Conservation (phyloP, 75 land plant species). For the Picea glauca region DNA sequence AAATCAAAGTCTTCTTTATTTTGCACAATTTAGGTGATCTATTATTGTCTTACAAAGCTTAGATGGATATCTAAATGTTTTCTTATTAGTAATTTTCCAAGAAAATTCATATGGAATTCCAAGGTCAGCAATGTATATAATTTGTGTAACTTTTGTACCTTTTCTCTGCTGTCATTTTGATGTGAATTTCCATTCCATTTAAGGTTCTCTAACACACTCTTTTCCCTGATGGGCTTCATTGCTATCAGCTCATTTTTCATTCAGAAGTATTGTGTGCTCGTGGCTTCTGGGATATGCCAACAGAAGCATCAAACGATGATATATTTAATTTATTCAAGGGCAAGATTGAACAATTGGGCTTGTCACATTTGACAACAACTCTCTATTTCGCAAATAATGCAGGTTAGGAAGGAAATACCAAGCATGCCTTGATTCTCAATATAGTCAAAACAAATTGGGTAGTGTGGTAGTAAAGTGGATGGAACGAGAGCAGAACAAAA, state of each 20-base stretch:
- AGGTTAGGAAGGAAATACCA: conserved; percentile 19
- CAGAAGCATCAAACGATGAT: conserved; percentile 28
- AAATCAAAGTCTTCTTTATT: neutral
- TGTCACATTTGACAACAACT: conserved; percentile 34
- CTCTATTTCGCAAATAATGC: conserved; percentile 46
- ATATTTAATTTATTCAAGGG: conserved; percentile 42
- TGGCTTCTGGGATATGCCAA: conserved; percentile 76
- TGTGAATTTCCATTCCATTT: neutral
- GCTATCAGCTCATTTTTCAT: conserved; percentile 50
- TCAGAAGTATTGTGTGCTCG: conserved; percentile 65
- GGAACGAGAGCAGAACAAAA: neutral
- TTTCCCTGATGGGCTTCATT: conserved; percentile 4
- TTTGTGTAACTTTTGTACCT: neutral
- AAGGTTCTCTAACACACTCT: neutral
- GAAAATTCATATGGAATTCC: neutral
- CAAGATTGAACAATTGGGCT: conserved; percentile 33
- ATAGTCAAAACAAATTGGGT: neutral
- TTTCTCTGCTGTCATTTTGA: neutral
- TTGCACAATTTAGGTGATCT: neutral
- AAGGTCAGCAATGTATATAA: neutral
- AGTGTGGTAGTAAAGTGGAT: neutral
- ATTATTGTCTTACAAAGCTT: neutral
- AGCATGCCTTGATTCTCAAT: neutral
- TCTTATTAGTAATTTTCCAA: no score
- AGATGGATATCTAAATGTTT: neutral